Conservation (phyloP, 2,329 filamentous ascomycete species). For the Biscogniauxia sp. region DNA sequence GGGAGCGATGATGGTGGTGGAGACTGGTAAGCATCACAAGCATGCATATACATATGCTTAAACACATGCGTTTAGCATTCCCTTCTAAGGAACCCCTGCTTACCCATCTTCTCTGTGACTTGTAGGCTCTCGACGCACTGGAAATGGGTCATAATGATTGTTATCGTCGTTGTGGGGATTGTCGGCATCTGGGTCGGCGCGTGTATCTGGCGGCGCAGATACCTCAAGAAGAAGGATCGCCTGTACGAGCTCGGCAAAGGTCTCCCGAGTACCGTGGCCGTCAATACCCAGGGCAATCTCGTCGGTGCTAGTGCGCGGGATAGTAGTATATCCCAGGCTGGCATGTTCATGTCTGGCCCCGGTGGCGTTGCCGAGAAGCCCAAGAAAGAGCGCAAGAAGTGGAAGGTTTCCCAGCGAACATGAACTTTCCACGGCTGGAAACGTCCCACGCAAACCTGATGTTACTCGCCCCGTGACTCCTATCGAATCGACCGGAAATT, state of each 20-base stretch:
- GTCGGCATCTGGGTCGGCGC: slow-evolving; percentile 64
- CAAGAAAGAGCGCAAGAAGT: slow-evolving; percentile 47
- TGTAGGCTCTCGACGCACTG: slow-evolving; percentile 67
- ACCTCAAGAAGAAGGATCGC: slow-evolving; percentile 67
- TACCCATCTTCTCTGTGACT: slow-evolving; percentile 1
- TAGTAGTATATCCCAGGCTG: slow-evolving; percentile 30
- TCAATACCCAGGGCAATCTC: slow-evolving; percentile 32
- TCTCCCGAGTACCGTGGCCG: slow-evolving; percentile 36
- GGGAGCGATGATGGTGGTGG: slow-evolving; percentile 35
- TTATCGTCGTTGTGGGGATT: slow-evolving; percentile 70
- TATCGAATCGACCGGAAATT: neutral
- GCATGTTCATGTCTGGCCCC: slow-evolving; percentile 38
- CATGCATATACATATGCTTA: too few species aligned
- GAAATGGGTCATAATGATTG: slow-evolving; percentile 80
- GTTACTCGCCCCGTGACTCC: neutral
- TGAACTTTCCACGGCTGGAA: slow-evolving; percentile 23
- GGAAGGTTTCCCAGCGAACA: slow-evolving; percentile 44
- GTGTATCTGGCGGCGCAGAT: slow-evolving; percentile 69
- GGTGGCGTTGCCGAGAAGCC: slow-evolving; percentile 34
- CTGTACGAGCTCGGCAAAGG: slow-evolving; percentile 49
- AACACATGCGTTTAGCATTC: neutral
- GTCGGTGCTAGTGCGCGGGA: slow-evolving; percentile 27
- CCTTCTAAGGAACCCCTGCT: neutral
- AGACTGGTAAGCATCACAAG: slow-evolving; percentile 43
- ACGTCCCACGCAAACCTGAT: neutral